Base-by-base conservation (phyloP, 2,329 filamentous ascomycete genomes). In the Stylonectria norvegica region DNA sequence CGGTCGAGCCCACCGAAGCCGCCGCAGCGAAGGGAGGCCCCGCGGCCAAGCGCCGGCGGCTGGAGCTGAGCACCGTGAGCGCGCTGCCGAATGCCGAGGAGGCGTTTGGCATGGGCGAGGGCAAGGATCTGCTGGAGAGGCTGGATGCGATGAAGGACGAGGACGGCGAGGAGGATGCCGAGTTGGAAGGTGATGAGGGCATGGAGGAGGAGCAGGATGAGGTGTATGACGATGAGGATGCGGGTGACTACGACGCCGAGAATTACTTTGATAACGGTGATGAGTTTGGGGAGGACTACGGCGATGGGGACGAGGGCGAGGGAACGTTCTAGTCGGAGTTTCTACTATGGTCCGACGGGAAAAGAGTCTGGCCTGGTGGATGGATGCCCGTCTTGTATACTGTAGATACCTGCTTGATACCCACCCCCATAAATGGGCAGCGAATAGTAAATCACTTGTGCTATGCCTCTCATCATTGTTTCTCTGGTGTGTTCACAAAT, bases 161-260 rank as follows among this genome's bases (percentile, higher is more conserved):
- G 8, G 74, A 78, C 8, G 70, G 52, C 8, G 71, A 74, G 2
- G 74, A 75, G 14, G 69, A 47, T 5, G 70, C 60, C 2, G 73
- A 73, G 5, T 63, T 71, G 14, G 74, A 74, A 22, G 73, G 76
- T 19, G 73, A 76, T 16, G 74, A 76, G 35, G 71, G 64, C 7
- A 54, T 61, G 27, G 69, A 71, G 36, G 70, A 69, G 8, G 71
- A 71, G 14, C 69, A 73, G 48, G 72, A 74, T 38, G 70, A 74
- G 39, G 65, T 62, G 17, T 75, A 73, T 45, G 74, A 81, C 34
- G 78, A 81, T 40, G 75, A 79, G 42, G 75, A 77, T 34, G 78
- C 73, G 2, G 77, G 78, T 6, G 78, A 81, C 45, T 81, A 81
- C 55, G 73, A 81, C 31, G 78, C 78, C 3, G 78, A 81, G 52